Evolutionary conservation across 2,329 filamentous ascomycete genomes (phyloP), one percentile per base, ranked within the genome.

Genomic region (Colletotrichum liriopes): DNA sequence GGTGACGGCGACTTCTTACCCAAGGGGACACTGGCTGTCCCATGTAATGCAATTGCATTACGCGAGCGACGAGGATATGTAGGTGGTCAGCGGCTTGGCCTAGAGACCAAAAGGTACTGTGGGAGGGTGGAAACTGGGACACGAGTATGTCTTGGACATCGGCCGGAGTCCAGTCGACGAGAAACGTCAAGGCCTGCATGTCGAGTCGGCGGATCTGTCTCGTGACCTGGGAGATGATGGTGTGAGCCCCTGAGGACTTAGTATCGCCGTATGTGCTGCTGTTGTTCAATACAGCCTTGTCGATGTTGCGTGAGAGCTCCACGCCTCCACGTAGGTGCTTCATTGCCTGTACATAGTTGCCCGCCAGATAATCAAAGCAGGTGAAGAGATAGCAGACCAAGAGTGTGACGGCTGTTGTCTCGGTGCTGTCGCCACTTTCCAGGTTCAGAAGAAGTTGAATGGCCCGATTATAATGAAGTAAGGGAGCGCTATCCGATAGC

Each of bases 301-400:
- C 59, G 39, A 78, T 74, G 58, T 74, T 77, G 45, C 75, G 75
- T 56, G 74, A 77, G 47, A 83, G 79, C 61, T 77, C 77, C 39
- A 81, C 78, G 49, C 81, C 82, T 67, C 78, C 77, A 41, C 77
- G 78, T n/a, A 83, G 73, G 67, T 83, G 81, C 66, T 77, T 80
- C 32, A 80, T 63, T 74, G 81, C 80, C 75, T 82, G 80, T 61
- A 78, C 73, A 65, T 81, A 63, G 73, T 81, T 78, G 41, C 80
- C 79, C 8, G 77, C 77, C 45, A 83, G 77, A 62, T 82, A 75
- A 69, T 83, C 82, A 72, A 82, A 81, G 75, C 81, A 82, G 73
- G 75, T 80, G 74, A 83, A 82, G 41, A 83, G 80, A 75, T 83
- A 83, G 74, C 81, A 83, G 56, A 81, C 79, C 72, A 83, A 68